These are phyloP conservation scores for Nakaseomyces kungkrabaensis DNA, from an alignment of 1,139 yeast species.

Conservation along the genomic window DNA sequence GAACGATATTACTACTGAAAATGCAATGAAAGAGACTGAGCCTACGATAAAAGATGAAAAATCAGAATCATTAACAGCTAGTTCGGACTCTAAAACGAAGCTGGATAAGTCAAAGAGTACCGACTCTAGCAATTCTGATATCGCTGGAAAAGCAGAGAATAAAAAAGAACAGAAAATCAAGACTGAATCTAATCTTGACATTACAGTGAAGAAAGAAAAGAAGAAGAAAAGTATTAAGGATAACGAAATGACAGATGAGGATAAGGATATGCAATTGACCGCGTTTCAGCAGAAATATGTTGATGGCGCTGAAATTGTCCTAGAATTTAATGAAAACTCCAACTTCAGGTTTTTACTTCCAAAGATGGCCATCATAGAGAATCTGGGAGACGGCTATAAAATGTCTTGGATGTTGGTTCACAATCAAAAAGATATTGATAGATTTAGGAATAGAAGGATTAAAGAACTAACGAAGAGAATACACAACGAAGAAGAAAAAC, in stretches of 20 bases:
- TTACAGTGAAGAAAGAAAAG: constrained; percentile 5
- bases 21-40: too few species aligned
- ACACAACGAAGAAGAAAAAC: constrained; percentile 8
- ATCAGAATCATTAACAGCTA: too few species aligned
- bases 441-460: constrained; percentile 18
- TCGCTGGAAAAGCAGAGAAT: background rate
- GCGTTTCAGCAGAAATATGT: constrained; percentile 68
- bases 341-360: constrained; percentile 69
- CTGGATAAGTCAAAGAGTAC: too few species aligned
- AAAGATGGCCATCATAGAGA: constrained; percentile 62
- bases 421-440: constrained; percentile 21
- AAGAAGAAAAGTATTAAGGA: constrained; percentile 12
- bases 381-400: constrained; percentile 21
- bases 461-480: constrained; percentile 14
- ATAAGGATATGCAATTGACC: constrained; percentile 41
- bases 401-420: constrained; percentile 28
- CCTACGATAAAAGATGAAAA: too few species aligned
- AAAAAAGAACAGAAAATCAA: background rate
- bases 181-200: background rate
- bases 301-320: constrained; percentile 60
- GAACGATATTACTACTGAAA: too few species aligned
- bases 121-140: too few species aligned
- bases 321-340: constrained; percentile 78
- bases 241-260: constrained; percentile 25
- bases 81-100: too few species aligned